Evolutionary conservation across 2,329 filamentous ascomycete species (phyloP).

Genomic region (Microsporum ferrugineum): DNA sequence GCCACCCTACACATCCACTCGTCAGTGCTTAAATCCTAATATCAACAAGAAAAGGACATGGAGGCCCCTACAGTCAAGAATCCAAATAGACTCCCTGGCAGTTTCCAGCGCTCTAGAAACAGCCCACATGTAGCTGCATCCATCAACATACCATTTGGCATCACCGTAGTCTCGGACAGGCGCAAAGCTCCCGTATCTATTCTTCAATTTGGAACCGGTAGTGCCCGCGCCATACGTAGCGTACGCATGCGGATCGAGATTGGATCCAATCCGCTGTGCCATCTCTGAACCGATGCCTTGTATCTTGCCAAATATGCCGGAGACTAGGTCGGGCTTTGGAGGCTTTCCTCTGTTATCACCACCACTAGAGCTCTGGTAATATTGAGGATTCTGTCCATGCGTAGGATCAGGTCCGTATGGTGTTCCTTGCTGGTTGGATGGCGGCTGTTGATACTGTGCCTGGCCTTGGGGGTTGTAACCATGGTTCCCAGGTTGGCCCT

Average conservation of each 20-base stretch:
- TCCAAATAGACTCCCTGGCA: slow-evolving; percentile 88
- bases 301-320: slow-evolving; percentile 45
- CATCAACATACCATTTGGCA: slow-evolving; percentile 96
- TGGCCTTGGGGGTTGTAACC: slow-evolving; percentile 6
- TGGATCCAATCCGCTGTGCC: slow-evolving; percentile 39
- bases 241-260: slow-evolving; percentile 39
- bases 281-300: slow-evolving; percentile 42
- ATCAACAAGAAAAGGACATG: slow-evolving; percentile 23
- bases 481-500: slow-evolving; percentile 12
- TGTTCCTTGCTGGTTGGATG: slow-evolving; percentile 3
- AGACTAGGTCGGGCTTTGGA: slow-evolving; percentile 28
- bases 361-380: slow-evolving; percentile 15
- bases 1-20: slow-evolving; percentile 59
- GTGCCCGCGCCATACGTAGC: slow-evolving; percentile 28
- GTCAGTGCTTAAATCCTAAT: slow-evolving; percentile 47
- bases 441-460: slow-evolving; percentile 5
- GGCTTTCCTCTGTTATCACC: slow-evolving; percentile 19
- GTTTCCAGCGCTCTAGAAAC: slow-evolving; percentile 82
- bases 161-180: slow-evolving; percentile 75
- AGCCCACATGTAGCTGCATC: slow-evolving; percentile 88
- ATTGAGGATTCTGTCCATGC: slow-evolving; percentile 21
- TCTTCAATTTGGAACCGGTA: slow-evolving; percentile 53
- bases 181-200: slow-evolving; percentile 85
- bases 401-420: slow-evolving; percentile 15
- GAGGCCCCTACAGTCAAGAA: slow-evolving; percentile 66